Evolutionary conservation across 306 rosid species (phyloP).

Genomic region (Rosa rugosa): DNA sequence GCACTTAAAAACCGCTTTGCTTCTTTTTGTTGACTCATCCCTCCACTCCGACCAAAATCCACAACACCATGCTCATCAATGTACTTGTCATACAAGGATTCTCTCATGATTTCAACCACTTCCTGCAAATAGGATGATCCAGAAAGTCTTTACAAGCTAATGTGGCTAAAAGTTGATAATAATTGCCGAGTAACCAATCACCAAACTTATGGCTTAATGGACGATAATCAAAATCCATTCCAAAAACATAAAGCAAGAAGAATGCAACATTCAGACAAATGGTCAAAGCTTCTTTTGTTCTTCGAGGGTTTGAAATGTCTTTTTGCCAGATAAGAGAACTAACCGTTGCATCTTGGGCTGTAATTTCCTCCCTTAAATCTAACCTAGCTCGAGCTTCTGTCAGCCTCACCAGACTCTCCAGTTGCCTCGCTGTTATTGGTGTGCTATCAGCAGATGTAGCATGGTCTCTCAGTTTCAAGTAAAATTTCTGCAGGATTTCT

Average conservation of each 20-base stretch:
- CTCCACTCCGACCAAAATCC: conserved; percentile 96
- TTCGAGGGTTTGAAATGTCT: not conserved
- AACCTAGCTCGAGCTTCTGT: conserved; percentile 93
- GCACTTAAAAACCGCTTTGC: conserved; percentile 89
- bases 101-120: conserved; percentile 96
- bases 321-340: conserved; percentile 20
- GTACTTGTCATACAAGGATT: conserved; percentile 87
- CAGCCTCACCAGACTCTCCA: conserved; percentile 92
- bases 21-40: conserved; percentile 98
- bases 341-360: conserved; percentile 85
- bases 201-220: not conserved
- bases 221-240: no score
- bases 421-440: conserved; percentile 94
- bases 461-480: conserved; percentile 75
- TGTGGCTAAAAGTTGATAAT: conserved; percentile 10
- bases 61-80: conserved; percentile 90
- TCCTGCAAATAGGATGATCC: conserved; percentile 60
- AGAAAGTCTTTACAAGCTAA: conserved; percentile 22
- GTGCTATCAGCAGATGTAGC: conserved; percentile 82
- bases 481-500: conserved; percentile 82
- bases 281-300: not conserved
- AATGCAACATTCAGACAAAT: not conserved
- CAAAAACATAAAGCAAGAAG: not conserved
- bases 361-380: conserved; percentile 85
- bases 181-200: conserved; percentile 16